Conservation (phyloP, 2,329 filamentous ascomycete species). For the Huntiella bhutanensis region DNA sequence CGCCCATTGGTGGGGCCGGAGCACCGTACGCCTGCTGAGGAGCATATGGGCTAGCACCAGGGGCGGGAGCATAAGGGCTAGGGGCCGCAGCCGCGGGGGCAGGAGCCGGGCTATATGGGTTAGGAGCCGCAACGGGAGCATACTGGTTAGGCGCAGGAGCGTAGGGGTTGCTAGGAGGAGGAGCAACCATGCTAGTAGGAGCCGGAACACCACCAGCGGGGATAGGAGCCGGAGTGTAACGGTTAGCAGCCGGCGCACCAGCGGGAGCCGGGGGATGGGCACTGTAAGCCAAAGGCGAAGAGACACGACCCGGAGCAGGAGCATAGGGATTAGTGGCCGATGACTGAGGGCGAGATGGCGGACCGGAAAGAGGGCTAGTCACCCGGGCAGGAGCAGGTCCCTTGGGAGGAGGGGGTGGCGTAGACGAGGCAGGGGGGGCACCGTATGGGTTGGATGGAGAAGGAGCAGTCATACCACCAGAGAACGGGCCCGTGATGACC, state of each 20-base stretch:
- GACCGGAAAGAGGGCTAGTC: slow-evolving; percentile 48
- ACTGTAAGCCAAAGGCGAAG: slow-evolving; percentile 60
- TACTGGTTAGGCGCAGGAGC: slow-evolving; percentile 26
- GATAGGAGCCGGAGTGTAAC: slow-evolving; percentile 27
- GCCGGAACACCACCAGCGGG: slow-evolving; percentile 21
- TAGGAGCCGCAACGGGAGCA: slow-evolving; percentile 24
- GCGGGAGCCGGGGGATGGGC: slow-evolving; percentile 46
- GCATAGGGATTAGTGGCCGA: slow-evolving; percentile 16
- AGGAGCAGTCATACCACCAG: slow-evolving; percentile 37
- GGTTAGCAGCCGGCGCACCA: slow-evolving; percentile 42
- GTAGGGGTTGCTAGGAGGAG: slow-evolving; percentile 25
- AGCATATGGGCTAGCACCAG: slow-evolving; percentile 17
- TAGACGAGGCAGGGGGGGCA: slow-evolving; percentile 41
- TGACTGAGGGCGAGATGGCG: slow-evolving; percentile 17
- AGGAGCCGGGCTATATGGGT: slow-evolving; percentile 24
- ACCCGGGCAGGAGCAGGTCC: slow-evolving; percentile 50
- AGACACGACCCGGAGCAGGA: slow-evolving; percentile 36
- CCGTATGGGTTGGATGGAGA: slow-evolving; percentile 42
- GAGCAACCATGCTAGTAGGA: slow-evolving; percentile 20
- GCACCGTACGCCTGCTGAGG: slow-evolving; percentile 25
- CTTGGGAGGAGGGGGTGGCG: slow-evolving; percentile 71
- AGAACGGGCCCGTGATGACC: slow-evolving; percentile 58
- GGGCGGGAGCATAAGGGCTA: slow-evolving; percentile 4
- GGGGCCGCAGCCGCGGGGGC: slow-evolving; percentile 15
- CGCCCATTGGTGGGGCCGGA: slow-evolving; percentile 25